These are phyloP conservation scores for Fusarium buxicola DNA, from an alignment of 2,329 filamentous ascomycete species.

Conservation along the genomic window DNA sequence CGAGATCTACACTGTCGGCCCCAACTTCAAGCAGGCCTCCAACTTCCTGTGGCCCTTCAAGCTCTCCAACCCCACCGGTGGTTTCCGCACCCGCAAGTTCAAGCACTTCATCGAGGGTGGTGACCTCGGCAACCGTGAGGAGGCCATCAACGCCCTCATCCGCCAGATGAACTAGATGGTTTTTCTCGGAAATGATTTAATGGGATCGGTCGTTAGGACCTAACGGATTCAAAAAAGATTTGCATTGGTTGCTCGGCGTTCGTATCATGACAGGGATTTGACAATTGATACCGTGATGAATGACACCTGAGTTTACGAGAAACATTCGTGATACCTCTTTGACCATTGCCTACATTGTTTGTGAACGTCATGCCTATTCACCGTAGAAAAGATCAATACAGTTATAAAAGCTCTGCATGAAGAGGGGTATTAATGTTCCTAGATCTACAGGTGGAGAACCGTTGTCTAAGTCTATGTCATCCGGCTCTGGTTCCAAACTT, in stretches of 20 bases:
- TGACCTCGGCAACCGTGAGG: conserved; percentile 98
- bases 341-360: neutral
- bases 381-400: neutral
- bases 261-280: conserved; percentile 53
- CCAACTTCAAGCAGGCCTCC: conserved; percentile 99
- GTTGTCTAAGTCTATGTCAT: conserved; percentile 25
- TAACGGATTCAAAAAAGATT: conserved; percentile 47
- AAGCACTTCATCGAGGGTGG: conserved; percentile 99
- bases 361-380: no score
- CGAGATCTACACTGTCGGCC: conserved; percentile 98
- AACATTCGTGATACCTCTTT: conserved; percentile 34
- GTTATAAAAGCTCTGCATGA: conserved; percentile 8
- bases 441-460: conserved; percentile 18
- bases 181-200: conserved; percentile 35
- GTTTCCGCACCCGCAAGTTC: conserved; percentile 97
- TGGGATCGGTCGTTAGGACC: conserved; percentile 46
- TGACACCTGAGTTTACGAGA: conserved; percentile 55
- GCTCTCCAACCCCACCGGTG: conserved; percentile 97
- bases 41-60: conserved; percentile 99
- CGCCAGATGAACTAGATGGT: conserved; percentile 93
- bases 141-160: conserved; percentile 96
- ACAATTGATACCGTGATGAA: conserved; percentile 57
- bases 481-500: neutral
- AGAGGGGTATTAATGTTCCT: conserved; percentile 38
- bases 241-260: conserved; percentile 57